phyloP scores from a whole-genome alignment of 169 alveolate genomes.

The Cyclospora cayetanensis region DNA sequence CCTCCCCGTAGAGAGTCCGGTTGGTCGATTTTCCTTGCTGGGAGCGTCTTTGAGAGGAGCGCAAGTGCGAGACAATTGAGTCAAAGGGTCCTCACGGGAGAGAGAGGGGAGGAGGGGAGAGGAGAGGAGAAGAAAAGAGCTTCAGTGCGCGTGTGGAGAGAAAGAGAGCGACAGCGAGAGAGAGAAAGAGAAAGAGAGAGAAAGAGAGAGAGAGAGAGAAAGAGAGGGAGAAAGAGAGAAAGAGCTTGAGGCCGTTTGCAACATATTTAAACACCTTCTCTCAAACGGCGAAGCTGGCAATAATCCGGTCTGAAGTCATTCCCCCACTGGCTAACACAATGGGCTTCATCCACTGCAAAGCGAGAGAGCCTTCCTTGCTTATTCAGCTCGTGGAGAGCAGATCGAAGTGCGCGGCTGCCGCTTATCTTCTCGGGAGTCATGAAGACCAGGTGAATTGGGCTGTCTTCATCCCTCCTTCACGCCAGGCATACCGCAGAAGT shows the following conservation, averaged over 20 bases:
- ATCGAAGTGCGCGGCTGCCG: conserved; percentile 83
- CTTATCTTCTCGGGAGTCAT: conserved; percentile 96
- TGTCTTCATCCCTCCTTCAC: neutral
- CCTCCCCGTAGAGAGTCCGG: too few species aligned
- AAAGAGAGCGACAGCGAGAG: too few species aligned
- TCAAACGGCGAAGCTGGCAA: conserved; percentile 86
- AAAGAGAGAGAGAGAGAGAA: too few species aligned
- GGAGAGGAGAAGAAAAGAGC: too few species aligned
- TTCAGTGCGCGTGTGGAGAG: too few species aligned
- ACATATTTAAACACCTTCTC: too few species aligned
- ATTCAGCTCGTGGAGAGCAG: conserved; percentile 82
- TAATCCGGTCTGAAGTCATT: conserved; percentile 98
- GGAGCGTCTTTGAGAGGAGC: too few species aligned
- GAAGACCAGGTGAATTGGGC: conserved; percentile 79
- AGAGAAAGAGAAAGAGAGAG: too few species aligned
- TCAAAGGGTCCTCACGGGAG: too few species aligned
- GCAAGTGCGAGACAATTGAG: too few species aligned
- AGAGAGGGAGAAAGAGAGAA: neutral
- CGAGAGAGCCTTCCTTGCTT: conserved; percentile 86
- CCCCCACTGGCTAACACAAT: conserved; percentile 99
- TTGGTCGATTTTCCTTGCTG: too few species aligned
- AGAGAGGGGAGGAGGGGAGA: too few species aligned
- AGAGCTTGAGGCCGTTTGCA: neutral
- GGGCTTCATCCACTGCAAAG: conserved; percentile 99
- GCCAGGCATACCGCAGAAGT: neutral